Evolutionary conservation across 208 protist genomes (phyloP), one percentile per base, ranked within the genome.

Genomic region (Acanthamoeba triangularis): DNA sequence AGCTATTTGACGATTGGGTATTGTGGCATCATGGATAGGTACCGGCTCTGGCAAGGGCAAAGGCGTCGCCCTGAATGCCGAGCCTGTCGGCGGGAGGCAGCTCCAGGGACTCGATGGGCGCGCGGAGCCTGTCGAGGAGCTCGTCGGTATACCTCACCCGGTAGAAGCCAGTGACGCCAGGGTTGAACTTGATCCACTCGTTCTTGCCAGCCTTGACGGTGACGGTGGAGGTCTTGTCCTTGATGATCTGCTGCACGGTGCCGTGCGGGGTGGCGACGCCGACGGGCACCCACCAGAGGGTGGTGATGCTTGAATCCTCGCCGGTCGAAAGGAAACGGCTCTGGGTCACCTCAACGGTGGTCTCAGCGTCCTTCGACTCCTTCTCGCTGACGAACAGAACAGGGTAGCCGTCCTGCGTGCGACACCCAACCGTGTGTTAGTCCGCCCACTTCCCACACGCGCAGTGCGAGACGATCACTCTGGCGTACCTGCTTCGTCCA

Each of bases 401-500:
- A 3, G 88, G 88, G 37, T 93, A 93, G 59, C 88, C 88, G 41
- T 93, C 88, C 88, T 93, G 35, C n/a, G 47, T 14, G 14, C 47
- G 47, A 67, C 80, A 91, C 6, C 30, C 14, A 13, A 0, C 67
- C 0, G n/a, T 16, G 11, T 63, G 14, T 49, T 20, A 80, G 85
- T n/a, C n/a, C n/a, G n/a, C n/a, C n/a, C 20, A 61, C 23, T 25
- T 30, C 6, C 8, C n/a, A 33, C 18, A 74, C 11, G 14, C 28
- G 20, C 72, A 28, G 20, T 20, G 7, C 20, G 28, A 37, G 35
- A 10, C 20, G 30, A n/a, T 37, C 18, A 28, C 16, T n/a, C 20
- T 35, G 28, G 28, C 30, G 98, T 97, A 98, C 98, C 95, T 99
- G 97, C 80, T 98, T 98, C 2, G 99, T 99, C 96, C 99, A 99